Conservation (phyloP, 2,329 filamentous ascomycete species). For the Amphichorda felina region DNA sequence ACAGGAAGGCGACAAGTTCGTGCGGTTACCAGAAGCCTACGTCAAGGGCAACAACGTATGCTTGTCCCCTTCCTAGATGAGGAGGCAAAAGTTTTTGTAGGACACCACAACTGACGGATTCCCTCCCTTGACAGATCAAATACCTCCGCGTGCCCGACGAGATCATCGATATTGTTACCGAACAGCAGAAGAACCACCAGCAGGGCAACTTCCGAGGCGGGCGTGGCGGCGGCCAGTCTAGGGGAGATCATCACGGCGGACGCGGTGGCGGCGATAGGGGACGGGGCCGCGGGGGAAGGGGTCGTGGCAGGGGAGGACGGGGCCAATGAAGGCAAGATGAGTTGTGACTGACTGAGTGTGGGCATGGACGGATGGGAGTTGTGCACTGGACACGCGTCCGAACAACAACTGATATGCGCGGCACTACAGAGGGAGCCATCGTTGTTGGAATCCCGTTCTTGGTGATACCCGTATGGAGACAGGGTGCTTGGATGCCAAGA, state of each 20-base stretch:
- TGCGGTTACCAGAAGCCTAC: conserved; percentile 85
- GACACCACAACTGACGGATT: too few species aligned
- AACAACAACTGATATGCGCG: too few species aligned
- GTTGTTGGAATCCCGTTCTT: too few species aligned
- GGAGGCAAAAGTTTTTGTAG: too few species aligned
- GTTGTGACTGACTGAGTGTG: too few species aligned
- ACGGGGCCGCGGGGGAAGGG: conserved; percentile 20
- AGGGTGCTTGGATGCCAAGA: too few species aligned
- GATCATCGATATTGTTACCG: conserved; percentile 88
- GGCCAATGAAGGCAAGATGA: conserved; percentile 2
- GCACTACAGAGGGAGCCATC: too few species aligned
- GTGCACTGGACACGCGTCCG: too few species aligned
- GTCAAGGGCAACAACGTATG: conserved; percentile 94
- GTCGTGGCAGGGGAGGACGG: conserved; percentile 14
- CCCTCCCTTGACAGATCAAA: conserved; percentile 89
- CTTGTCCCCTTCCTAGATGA: too few species aligned
- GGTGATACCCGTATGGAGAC: too few species aligned
- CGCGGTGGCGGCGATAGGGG: conserved; percentile 37
- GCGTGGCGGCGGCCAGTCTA: conserved; percentile 45
- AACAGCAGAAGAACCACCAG: conserved; percentile 71
- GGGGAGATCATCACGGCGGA: conserved; percentile 47
- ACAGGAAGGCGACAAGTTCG: conserved; percentile 86
- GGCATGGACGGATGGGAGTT: background rate
- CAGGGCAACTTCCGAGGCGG: conserved; percentile 52
- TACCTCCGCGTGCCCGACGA: conserved; percentile 94